Base-by-base conservation (phyloP, 768 basidiomycete genomes). In the Leucosporidium creatinivorum region DNA sequence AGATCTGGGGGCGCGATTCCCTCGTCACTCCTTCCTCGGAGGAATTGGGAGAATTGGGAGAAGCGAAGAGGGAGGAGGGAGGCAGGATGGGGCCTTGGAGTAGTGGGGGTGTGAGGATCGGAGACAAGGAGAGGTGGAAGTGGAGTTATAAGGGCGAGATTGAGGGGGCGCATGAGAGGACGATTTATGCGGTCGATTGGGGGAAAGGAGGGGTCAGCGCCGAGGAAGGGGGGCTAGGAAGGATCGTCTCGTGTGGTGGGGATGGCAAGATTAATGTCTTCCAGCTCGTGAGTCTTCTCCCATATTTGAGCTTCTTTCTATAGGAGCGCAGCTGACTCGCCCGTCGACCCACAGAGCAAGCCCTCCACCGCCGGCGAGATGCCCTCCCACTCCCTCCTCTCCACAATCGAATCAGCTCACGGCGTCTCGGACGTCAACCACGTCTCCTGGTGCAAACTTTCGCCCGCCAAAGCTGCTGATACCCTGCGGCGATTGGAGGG, bases 231-330 rank as follows among this genome's bases (percentile, higher is more conserved):
- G 77, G 77, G 56, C 77, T 93, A 6, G 94, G 94, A 0, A 87
- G 92, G 85, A 77, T 98, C 17, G 91, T 90, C 0, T 89, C 86
- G 63, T 85, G 85, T 3, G 91, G 91, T 0, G 85, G 91, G 0
- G 96, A 99, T 76, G 96, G 93, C 1, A 80, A 79, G 55, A 83
- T 98, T 51, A 83, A 87, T 31, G 79, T 98, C 9, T 94, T 89
- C 87, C 85, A 89, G 68, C 78, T 97, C 39, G 76, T 69, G 62
- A 63, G 59, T 33, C 33, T 33, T 33, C 61, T 47, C 55, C n/a
- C 13, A 6, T 23, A 17, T 21, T n/a, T 28, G 9, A n/a, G 0
- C 33, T 21, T 44, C 33, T 36, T 12, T 23, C 23, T 25, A 0
- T 23, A 28, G 65, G 19, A 2, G 21, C 30, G 9, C 17, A 31